Base-by-base conservation (phyloP, 768 basidiomycete genomes). In the Leccinellum albellum region DNA sequence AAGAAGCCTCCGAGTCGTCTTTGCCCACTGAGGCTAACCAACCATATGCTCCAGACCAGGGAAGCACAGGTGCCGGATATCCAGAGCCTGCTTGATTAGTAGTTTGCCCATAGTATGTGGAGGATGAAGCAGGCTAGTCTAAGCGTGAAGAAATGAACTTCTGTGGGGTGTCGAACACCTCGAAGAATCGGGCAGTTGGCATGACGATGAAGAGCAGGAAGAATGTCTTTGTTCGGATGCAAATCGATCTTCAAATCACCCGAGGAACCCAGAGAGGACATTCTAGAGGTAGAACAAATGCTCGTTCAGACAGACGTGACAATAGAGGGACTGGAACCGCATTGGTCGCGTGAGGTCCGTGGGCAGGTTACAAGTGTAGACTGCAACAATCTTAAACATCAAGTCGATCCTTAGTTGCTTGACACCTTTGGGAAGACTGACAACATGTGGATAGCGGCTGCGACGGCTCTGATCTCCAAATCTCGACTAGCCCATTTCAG, bases 121-220 rank as follows among this genome's bases (percentile, higher is more conserved):
- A 42, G 88, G 83, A 29, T 89, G 87, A 56, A 99, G 80, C 14
- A 99, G 78, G 9, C 91, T 94, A 6, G 85, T 85, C 94, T 94
- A 98, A 24, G 94, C 89, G 6, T 88, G 83, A 51, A 94, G 74
- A 49, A n/a, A 96, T 85, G 70, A 99, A 94, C 72, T 97, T 98
- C 58, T 84, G 81, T 1, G 96, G 95, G 1, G 88, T 89, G 29
- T 89, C 90, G 71, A 89, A 95, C 7, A 84, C 85, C 14, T 89
- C 86, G 65, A 96, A 94, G 79, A 98, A 98, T 31, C 89, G 84
- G 37, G 97, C 93, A 32, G 91, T 89, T 3, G 97, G 97, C 14
- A 92, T 94, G 64, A 99, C 75, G 61, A 99, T 78, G 60, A 90
- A 84, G 4, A 92, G 91, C 42, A 91, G 76, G 71, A 89, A 87